Evolutionary conservation across 441 rosid species (phyloP).

Genomic region (Adansonia madagascariensis): DNA sequence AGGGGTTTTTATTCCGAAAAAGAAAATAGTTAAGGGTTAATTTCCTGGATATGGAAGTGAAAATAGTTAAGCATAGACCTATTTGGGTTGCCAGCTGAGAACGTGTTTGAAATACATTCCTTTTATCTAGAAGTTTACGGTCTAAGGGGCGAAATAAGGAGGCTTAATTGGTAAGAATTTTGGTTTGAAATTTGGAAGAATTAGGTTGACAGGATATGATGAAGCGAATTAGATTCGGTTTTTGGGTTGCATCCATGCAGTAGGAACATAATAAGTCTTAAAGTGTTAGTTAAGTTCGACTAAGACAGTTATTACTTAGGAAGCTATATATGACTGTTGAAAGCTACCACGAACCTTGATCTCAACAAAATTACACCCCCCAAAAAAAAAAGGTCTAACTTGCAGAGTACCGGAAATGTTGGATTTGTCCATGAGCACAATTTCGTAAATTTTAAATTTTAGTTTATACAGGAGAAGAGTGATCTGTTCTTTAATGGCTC

Average conservation of each 20-base stretch:
- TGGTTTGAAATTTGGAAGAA: background rate
- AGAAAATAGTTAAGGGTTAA: too few relatives aligned
- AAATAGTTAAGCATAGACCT: background rate
- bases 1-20: too few relatives aligned
- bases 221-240: background rate
- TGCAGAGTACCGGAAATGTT: background rate
- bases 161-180: background rate
- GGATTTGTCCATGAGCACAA: too few relatives aligned
- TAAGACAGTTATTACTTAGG: background rate
- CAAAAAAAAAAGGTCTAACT: background rate
- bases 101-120: background rate
- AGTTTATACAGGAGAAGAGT: background rate
- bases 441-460: background rate
- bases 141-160: background rate
- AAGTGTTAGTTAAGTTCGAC: background rate
- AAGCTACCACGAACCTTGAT: background rate
- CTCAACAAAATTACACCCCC: background rate
- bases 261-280: background rate
- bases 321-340: background rate
- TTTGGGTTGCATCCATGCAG: background rate
- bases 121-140: background rate
- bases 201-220: background rate
- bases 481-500: background rate
- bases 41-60: background rate
- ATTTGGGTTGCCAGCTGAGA: background rate